Base-by-base conservation (phyloP, 2,329 filamentous ascomycete species). In the Sarocladium brachiariae region DNA sequence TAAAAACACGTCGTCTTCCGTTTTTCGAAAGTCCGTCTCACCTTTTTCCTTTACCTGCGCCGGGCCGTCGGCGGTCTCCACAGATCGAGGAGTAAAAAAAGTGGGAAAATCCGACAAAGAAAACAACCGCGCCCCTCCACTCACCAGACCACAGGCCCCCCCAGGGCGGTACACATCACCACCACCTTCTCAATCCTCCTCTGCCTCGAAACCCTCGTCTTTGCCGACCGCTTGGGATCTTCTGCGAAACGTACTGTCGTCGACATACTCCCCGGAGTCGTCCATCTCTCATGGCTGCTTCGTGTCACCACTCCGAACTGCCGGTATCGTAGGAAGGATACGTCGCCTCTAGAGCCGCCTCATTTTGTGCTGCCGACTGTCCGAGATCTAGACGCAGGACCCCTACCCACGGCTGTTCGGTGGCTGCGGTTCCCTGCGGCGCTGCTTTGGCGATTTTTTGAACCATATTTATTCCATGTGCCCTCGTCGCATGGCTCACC, bases 1-100 rank as follows among this genome's bases (percentile, higher is more conserved):
- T n/a, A n/a, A n/a, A n/a, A n/a, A n/a, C n/a, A n/a, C n/a, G n/a
- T n/a, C n/a, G n/a, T n/a, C n/a, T n/a, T n/a, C n/a, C n/a, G n/a
- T n/a, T n/a, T n/a, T n/a, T n/a, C n/a, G n/a, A n/a, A n/a, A n/a
- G n/a, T n/a, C 33, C 37, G 23, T 39, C 34, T 16, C 16, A 10
- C 16, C 11, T 16, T 21, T 16, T 39, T 19, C 6, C 11, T 43
- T 21, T 19, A 9, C 37, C 37, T 43, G 39, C 39, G 39, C 43
- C 43, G 43, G 43, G 43, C 43, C 43, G 43, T 47, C 43, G 43
- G 43, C 33, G 5, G 43, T 47, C 43, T 47, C 43, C 43, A 33
- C 43, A 24, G 10, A 25, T 16, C 24, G 16, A 33, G 6, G 8
- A 31, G n/a, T 5, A 30, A 47, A 45, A 45, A 47, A 47, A 47